Evolutionary conservation across 345 rosid species (phyloP).

Genomic region (Pugionium dolabratum): DNA sequence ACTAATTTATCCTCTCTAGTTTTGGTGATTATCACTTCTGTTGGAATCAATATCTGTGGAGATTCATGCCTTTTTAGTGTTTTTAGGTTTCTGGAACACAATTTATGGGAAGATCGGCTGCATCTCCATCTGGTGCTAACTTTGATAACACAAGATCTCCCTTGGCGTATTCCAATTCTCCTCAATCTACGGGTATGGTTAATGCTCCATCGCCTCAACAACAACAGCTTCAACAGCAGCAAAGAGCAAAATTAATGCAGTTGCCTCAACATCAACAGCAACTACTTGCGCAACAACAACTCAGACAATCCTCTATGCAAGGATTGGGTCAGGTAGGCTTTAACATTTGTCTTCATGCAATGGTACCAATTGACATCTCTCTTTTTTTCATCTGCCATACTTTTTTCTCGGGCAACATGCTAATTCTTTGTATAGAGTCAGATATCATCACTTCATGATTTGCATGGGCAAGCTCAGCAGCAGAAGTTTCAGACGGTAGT

Average conservation of each 20-base stretch:
- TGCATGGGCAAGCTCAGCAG: slow-evolving; percentile 70
- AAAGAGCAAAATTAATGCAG: slow-evolving; percentile 74
- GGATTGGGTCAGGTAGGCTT: slow-evolving; percentile 68
- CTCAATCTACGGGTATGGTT: slow-evolving; percentile 79
- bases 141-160: slow-evolving; percentile 88
- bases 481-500: slow-evolving; percentile 73
- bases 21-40: neutral
- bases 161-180: slow-evolving; percentile 84
- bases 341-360: neutral
- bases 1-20: slow-evolving; percentile 8
- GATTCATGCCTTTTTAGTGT: slow-evolving; percentile 22
- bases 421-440: slow-evolving; percentile 47
- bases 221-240: slow-evolving; percentile 68
- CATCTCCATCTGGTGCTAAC: slow-evolving; percentile 72
- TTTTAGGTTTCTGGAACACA: slow-evolving; percentile 71
- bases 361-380: slow-evolving; percentile 10
- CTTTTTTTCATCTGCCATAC: too few species aligned
- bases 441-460: slow-evolving; percentile 64
- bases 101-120: slow-evolving; percentile 78
- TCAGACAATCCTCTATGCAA: slow-evolving; percentile 73
- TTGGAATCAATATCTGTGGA: slow-evolving; percentile 12
- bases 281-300: slow-evolving; percentile 68
- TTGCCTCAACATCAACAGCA: slow-evolving; percentile 80
- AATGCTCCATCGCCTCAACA: slow-evolving; percentile 90
- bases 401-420: too few species aligned